Evolutionary conservation across 768 basidiomycete genomes (phyloP).

Genomic region (Podaxis sp.): DNA sequence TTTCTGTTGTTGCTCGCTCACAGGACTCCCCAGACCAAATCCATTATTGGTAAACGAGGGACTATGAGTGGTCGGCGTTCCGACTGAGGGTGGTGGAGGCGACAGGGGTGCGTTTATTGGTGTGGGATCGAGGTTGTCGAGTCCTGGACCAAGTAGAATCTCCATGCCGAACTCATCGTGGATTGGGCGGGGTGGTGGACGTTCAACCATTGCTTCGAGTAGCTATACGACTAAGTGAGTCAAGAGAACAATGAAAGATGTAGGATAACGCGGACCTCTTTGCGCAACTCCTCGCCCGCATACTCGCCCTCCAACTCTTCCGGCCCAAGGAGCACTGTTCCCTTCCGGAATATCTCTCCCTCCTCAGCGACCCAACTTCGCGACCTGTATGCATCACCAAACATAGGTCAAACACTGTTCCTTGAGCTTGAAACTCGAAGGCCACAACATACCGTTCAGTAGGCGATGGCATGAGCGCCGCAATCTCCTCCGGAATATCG

Average conservation of each 20-base stretch:
- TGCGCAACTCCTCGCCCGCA: constrained; percentile 83
- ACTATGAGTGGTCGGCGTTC: constrained; percentile 6
- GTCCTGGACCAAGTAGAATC: constrained; percentile 16
- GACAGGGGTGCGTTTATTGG: constrained; percentile 12
- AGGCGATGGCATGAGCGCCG: constrained; percentile 30
- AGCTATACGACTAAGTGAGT: constrained; percentile 39
- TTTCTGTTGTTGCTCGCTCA: constrained; percentile 24
- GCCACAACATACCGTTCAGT: constrained; percentile 44
- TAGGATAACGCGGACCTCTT: constrained; percentile 47
- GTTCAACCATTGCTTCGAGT: constrained; percentile 81
- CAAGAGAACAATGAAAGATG: background rate
- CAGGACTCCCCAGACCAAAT: constrained; percentile 3
- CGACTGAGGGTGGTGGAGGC: constrained; percentile 24
- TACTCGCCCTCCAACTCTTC: constrained; percentile 91
- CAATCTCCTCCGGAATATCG: constrained; percentile 32
- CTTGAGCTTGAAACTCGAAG: background rate
- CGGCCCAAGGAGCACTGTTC: constrained; percentile 69
- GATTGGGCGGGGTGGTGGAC: constrained; percentile 72
- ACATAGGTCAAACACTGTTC: background rate
- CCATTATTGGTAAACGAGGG: background rate
- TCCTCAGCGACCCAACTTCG: constrained; percentile 89
- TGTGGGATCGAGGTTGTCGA: constrained; percentile 12
- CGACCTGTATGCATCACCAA: constrained; percentile 39
- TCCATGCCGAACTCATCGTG: constrained; percentile 57
- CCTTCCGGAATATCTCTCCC: constrained; percentile 94